Base-by-base conservation (phyloP, 345 rosid genomes). In the Salix viminalis region DNA sequence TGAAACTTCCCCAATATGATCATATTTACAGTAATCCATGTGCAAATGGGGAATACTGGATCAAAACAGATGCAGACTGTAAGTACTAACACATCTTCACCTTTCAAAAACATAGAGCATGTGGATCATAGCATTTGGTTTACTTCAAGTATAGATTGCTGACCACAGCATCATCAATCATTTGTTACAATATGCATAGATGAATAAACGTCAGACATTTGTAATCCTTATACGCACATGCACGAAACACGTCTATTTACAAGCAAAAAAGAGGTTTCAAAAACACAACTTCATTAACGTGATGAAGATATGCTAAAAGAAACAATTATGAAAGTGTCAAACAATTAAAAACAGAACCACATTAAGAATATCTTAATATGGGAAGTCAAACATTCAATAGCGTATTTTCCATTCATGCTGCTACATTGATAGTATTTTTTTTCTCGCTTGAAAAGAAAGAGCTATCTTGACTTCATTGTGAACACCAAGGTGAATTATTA, bases 1-100 rank as follows among this genome's bases (percentile, higher is more conserved):
- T 77, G 74, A 83, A 82, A 80, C 82, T 79, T 73, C 84, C 71
- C 77, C 85, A 77, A 28, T 68, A 81, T 75, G 81, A 76, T 58
- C 80, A 81, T 69, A 73, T 62, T 21, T 80, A 80, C 80, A 82
- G 73, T 56, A 69, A 71, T 65, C 79, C 90, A 79, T 79, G 80
- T 46, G 84, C 75, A 72, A 84, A 82, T 54, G 77, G 84, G 71
- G 97, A 87, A 86, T 88, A 88, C 88, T 94, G 97, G 97, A 92
- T 94, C 90, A 91, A 88, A 83, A 90, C 97, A 79, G 97, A 94
- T 80, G 91, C 89, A 80, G 92, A 94, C 78, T 94, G 97, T 92
- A 89, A 94, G 98, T 92, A 70, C 70, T 61, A 60, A 60, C 54
- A 74, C 30, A 23, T 46, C 75, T 69, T 70, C 48, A 65, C 39